Base-by-base conservation (phyloP, 257 asterid genomes). In the Salvia miltiorrhiza region DNA sequence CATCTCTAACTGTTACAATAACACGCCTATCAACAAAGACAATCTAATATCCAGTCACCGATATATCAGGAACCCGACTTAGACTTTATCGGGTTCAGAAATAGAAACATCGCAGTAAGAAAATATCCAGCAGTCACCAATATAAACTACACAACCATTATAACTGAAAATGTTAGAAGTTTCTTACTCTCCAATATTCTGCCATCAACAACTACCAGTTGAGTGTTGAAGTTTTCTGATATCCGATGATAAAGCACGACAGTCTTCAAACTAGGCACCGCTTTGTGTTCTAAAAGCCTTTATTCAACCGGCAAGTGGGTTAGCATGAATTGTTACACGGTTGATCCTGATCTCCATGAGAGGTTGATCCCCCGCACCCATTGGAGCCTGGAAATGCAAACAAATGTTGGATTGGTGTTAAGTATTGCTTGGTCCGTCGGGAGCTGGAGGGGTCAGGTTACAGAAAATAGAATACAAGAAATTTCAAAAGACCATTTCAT, bases 281-380 rank as follows among this genome's bases (percentile, higher is more conserved):
- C 16, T 20, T 41, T 24, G 67, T n/a, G 53, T 47, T 49, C 2
- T 30, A 28, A 67, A 23, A 57, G 44, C 48, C 21, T 52, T 55
- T 67, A 56, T 17, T 82, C 78, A 91, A 68, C 95, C 96, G 14
- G 99, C 96, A 67, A 91, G 95, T 16, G 99, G 99, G 72, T 94
- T 94, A 64, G 99, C 97, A 68, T 94, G 97, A 43, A 91, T 86
- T 0, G 97, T 94, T 63, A 94, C 86, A 11, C 97, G 93, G 73
- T 87, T 94, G 75, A 91, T 50, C 81, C 99, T 78, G 83, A 91
- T 94, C 82, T 94, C 99, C 74, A 92, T 93, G 41, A 88, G 93
- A 60, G 99, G 97, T 50, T 73, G 82, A 67, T 94, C 99, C 7
- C 92, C 92, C 1, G 93, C 85, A 75, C 97, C 99, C n/a, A 89